Percentiles rank a stretch among this genome's conserved stretches.
phyloP scores from a whole-genome alignment of 2,329 filamentous ascomycete genomes.

The Scortechinia acanthostroma region DNA sequence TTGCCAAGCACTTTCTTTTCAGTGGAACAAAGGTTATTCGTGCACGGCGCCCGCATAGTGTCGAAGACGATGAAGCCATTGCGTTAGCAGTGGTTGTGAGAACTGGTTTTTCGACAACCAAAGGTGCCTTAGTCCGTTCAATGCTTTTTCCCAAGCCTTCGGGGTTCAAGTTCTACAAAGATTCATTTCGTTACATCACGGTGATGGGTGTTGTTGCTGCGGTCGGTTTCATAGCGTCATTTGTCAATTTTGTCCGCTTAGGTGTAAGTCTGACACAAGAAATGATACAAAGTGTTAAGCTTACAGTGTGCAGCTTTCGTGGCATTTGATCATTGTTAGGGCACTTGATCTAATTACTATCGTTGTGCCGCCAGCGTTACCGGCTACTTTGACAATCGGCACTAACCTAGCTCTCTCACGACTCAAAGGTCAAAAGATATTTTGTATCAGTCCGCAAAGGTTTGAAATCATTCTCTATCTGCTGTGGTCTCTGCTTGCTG shows the following conservation, averaged over 20 bases:
- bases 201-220: slow-evolving; percentile 86
- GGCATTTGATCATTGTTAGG: slow-evolving; percentile 85
- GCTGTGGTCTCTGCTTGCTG: neutral
- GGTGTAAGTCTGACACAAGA: slow-evolving; percentile 12
- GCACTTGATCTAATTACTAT: slow-evolving; percentile 95
- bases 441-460: slow-evolving; percentile 93
- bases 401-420: slow-evolving; percentile 88
- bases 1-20: slow-evolving; percentile 85
- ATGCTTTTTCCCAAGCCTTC: slow-evolving; percentile 99
- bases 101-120: slow-evolving; percentile 95
- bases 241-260: slow-evolving; percentile 86
- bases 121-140: slow-evolving; percentile 87
- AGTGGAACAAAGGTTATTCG: slow-evolving; percentile 93
- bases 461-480: neutral
- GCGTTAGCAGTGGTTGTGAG: slow-evolving; percentile 86
- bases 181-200: slow-evolving; percentile 94
- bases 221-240: slow-evolving; percentile 81
- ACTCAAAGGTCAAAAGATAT: slow-evolving; percentile 83
- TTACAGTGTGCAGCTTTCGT: slow-evolving; percentile 46
- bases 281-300: neutral
- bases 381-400: slow-evolving; percentile 89
- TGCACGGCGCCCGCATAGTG: slow-evolving; percentile 79
- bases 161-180: slow-evolving; percentile 95
- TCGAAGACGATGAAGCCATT: slow-evolving; percentile 78
- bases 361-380: slow-evolving; percentile 88